Evolutionary conservation across 1,284 basidiomycete species (phyloP).

Genomic region (Heterobasidion occidentale): DNA sequence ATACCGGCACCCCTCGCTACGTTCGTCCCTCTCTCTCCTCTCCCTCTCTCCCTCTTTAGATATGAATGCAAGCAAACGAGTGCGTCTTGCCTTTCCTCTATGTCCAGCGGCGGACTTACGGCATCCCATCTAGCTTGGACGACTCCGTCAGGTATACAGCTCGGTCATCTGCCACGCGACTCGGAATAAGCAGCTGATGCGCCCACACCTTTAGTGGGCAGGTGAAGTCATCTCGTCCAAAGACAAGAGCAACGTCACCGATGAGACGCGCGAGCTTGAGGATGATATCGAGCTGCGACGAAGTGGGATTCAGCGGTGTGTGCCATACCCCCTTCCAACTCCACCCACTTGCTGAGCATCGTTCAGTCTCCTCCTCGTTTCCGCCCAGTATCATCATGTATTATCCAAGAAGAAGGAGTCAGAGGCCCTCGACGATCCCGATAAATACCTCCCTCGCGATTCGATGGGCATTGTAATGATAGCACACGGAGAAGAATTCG

Average conservation of each 20-base stretch:
- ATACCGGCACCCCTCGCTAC: too few species aligned
- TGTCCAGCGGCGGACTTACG: not conserved
- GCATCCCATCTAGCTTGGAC: slow-evolving; percentile 2
- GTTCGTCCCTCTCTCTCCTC: too few species aligned
- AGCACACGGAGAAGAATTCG: slow-evolving; percentile 74
- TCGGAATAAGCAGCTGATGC: too few species aligned
- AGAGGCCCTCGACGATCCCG: slow-evolving; percentile 46
- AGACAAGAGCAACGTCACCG: slow-evolving; percentile 28
- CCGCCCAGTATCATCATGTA: slow-evolving; percentile 51
- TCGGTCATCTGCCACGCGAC: not conserved
- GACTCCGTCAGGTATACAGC: slow-evolving; percentile 7
- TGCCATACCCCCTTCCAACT: not conserved
- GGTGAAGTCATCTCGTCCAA: slow-evolving; percentile 29
- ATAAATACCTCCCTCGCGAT: slow-evolving; percentile 67
- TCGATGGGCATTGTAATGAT: slow-evolving; percentile 82
- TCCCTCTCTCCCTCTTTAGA: not conserved
- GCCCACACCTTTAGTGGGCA: slow-evolving; percentile 17
- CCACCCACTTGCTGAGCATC: not conserved
- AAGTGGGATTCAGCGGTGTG: slow-evolving; percentile 25
- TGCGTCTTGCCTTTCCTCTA: slow-evolving; percentile 10
- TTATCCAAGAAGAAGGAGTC: slow-evolving; percentile 62
- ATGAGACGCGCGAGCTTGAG: slow-evolving; percentile 27
- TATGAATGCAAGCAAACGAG: slow-evolving; percentile 25
- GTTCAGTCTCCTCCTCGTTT: slow-evolving; percentile 50
- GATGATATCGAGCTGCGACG: slow-evolving; percentile 28